Base-by-base conservation (phyloP, 129 eudicot genomes). In the Escallonia herrerae region DNA sequence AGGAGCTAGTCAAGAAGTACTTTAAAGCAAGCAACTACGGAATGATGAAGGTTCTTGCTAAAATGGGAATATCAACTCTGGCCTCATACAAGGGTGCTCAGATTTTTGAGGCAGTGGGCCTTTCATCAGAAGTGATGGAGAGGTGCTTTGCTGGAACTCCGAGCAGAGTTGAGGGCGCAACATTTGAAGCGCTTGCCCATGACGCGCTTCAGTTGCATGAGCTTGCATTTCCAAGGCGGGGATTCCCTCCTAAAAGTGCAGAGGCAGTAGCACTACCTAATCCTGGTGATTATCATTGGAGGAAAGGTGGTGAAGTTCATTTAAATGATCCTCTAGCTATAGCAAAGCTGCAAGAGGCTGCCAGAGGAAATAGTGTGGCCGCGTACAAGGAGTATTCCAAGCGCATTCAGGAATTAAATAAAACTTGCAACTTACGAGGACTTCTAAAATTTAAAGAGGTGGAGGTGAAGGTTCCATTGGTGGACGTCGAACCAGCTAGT, bases 41-140 rank as follows among this genome's bases (percentile, higher is more conserved):
- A 40, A 94, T 94, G 97, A 85, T 83, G 90, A 94, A 94, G 69
- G 99, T 94, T 67, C 88, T 94, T 50, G 99, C 99, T n/a, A 94
- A 94, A 62, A 94, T 94, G 99, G 99, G 99, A 2, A 94, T 94
- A 39, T 94, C 99, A 12, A 94, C 99, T 14, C 65, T 94, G 74
- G 99, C 99, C 15, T 94, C 99, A 1, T 94, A 94, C 65, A 94
- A 94, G 69, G 99, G 99, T 22, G 99, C 99, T 12, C 99, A 94
- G 69, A 94, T 94, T 14, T 94, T 94, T 76, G 99, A 94, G 74
- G 99, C 97, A 41, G 96, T 94, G 45, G 99, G 99, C 15, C 84
- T 94, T 60, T 94, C 99, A 37, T 79, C 95, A 4, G 99, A 94
- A 72, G 99, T 94, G 15, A 89, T 86, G 80, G 90, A 86, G 65